A percentile compares a stretch with the other conserved stretches of the same genome.
These are phyloP conservation scores for Sarocladium brachiariae DNA, from an alignment of 2,329 filamentous ascomycete species.

Conservation along the genomic window DNA sequence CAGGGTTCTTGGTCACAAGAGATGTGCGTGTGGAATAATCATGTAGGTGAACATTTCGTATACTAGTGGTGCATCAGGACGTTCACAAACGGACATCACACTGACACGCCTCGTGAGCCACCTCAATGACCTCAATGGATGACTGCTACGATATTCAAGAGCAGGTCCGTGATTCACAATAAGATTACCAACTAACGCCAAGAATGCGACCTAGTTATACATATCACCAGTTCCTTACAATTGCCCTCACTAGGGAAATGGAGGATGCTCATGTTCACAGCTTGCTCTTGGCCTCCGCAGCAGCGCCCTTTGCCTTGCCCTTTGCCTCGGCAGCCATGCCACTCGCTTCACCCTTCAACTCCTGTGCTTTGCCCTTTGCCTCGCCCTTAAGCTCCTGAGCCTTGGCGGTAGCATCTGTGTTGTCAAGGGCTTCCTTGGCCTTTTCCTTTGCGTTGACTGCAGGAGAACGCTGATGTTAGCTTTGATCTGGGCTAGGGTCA, in stretches of 20 bases:
- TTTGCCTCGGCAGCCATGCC: slow-evolving; percentile 33
- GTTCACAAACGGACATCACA: too few species aligned
- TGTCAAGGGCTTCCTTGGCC: slow-evolving; percentile 27
- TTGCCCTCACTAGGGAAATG: too few species aligned
- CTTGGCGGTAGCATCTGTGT: slow-evolving; percentile 33
- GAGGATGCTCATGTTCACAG: not conserved
- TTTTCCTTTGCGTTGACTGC: slow-evolving; percentile 22
- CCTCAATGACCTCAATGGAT: too few species aligned
- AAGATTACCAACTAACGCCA: not conserved
- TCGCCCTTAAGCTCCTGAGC: slow-evolving; percentile 27
- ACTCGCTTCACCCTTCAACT: slow-evolving; percentile 36
- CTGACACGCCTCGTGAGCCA: too few species aligned
- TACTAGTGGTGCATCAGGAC: too few species aligned
- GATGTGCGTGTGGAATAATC: too few species aligned
- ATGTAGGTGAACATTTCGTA: too few species aligned
- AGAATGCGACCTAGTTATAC: slow-evolving; percentile 5
- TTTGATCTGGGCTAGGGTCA: too few species aligned
- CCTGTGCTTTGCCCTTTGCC: slow-evolving; percentile 29
- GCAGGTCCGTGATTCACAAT: not conserved
- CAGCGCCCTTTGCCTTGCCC: slow-evolving; percentile 35
- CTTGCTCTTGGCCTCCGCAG: slow-evolving; percentile 32
- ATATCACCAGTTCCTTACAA: too few species aligned
- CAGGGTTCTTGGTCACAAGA: too few species aligned
- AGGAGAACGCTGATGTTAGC: not conserved
- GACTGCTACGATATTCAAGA: too few species aligned